Percentiles rank a stretch among this genome's conserved stretches.
These are phyloP conservation scores for Trichosporon ovoides DNA, from an alignment of 1,284 basidiomycete species.

Conservation along the genomic window DNA sequence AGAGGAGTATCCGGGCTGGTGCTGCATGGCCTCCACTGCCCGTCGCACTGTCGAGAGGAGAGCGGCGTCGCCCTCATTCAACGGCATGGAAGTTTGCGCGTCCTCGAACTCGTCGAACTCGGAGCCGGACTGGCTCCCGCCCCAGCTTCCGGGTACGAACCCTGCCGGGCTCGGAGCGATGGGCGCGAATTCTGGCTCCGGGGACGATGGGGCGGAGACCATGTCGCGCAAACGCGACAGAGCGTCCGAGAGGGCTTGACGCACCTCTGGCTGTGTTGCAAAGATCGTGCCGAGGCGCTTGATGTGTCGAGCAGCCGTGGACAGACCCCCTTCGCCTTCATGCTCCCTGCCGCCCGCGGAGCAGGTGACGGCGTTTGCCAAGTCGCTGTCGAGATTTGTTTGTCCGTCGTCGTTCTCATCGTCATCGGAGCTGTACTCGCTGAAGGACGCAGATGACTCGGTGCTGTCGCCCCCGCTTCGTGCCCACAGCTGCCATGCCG, in stretches of 20 bases:
- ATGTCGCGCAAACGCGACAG: background rate
- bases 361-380: background rate
- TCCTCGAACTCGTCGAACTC: constrained; percentile 3
- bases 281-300: constrained; percentile 10
- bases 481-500: constrained; percentile 2
- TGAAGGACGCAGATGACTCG: background rate
- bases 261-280: constrained; percentile 10
- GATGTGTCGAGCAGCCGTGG: constrained; percentile 1
- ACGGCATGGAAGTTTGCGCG: background rate
- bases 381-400: background rate
- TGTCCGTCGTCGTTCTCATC: background rate
- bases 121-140: background rate
- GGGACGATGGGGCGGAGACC: background rate
- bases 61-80: background rate
- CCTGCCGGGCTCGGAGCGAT: background rate
- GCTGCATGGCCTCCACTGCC: constrained; percentile 4
- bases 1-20: constrained; percentile 4
- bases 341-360: background rate
- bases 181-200: no score
- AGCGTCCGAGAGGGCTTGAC: background rate
- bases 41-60: background rate
- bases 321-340: constrained; percentile 12
- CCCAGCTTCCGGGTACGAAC: background rate
- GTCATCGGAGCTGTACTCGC: background rate
- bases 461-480: background rate